Percentiles rank a stretch among this genome's conserved stretches.
Conservation (phyloP, 2,329 filamentous ascomycete genomes). For the Aphanocladium album region DNA sequence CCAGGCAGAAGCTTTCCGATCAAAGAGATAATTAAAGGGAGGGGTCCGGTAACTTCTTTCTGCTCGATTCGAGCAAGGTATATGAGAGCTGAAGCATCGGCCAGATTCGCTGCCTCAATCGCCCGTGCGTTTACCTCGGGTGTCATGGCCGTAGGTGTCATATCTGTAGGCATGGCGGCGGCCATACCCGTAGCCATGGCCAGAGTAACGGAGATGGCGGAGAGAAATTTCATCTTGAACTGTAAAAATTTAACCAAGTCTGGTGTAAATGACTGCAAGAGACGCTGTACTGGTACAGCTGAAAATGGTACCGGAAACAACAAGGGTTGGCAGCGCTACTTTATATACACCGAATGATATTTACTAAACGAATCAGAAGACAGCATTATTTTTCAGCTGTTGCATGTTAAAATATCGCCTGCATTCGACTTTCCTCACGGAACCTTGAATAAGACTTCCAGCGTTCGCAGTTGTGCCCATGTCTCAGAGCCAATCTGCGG, state of each 20-base stretch:
- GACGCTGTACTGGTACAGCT: no score
- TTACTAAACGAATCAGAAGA: no score
- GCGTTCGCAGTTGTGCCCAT: no score
- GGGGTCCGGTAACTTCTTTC: not conserved
- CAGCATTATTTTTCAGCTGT: no score
- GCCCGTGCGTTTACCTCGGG: not conserved
- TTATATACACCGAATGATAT: no score
- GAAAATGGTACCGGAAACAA: no score
- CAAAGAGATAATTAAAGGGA: not conserved
- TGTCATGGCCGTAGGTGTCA: not conserved
- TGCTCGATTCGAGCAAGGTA: not conserved
- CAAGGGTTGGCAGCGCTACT: no score
- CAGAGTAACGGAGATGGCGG: not conserved
- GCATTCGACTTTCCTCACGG: no score
- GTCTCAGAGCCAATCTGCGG: no score
- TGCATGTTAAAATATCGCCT: no score
- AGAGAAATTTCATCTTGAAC: not conserved
- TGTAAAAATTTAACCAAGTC: not conserved
- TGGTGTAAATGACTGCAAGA: no score
- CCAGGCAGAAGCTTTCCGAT: not conserved
- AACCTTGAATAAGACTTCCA: no score
- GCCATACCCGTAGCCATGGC: not conserved
- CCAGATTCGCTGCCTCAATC: not conserved
- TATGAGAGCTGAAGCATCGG: not conserved
- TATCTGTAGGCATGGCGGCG: not conserved